Percentiles rank a stretch among this genome's conserved stretches.
These are phyloP conservation scores for Puccinia novopanici DNA, from an alignment of 1,284 basidiomycete genomes.

Conservation along the genomic window DNA sequence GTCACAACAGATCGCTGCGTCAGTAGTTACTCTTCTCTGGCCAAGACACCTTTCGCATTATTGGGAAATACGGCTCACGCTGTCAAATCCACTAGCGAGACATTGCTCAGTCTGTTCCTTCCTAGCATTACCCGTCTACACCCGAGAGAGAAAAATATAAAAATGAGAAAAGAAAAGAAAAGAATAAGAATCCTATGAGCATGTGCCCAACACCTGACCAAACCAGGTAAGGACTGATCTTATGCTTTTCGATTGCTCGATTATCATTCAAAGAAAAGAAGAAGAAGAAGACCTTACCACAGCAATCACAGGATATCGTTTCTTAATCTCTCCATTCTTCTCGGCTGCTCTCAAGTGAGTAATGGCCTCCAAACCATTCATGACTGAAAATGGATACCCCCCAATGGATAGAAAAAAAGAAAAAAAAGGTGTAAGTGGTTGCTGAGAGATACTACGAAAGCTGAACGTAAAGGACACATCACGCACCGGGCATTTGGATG, in stretches of 20 bases:
- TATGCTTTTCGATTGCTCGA: not conserved
- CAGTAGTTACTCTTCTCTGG: not conserved
- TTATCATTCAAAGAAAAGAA: not conserved
- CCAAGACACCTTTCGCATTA: not conserved
- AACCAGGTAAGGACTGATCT: not conserved
- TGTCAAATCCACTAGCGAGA: slow-evolving; percentile 45
- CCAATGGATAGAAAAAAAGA: not conserved
- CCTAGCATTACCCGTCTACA: slow-evolving; percentile 42
- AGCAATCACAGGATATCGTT: slow-evolving; percentile 48
- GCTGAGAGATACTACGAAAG: not conserved
- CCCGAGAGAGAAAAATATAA: not conserved
- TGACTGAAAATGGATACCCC: slow-evolving; percentile 17
- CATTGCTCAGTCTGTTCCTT: slow-evolving; percentile 50
- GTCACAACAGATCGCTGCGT: not conserved
- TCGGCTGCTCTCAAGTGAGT: slow-evolving; percentile 46
- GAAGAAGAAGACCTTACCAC: slow-evolving; percentile 32
- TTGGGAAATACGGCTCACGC: slow-evolving; percentile 12
- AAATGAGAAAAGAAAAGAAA: not conserved
- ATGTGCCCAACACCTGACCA: not conserved
- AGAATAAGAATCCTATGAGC: not conserved
- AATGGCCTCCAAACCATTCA: slow-evolving; percentile 48
- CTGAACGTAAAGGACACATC: not conserved
- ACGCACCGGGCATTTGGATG: slow-evolving; percentile 46
- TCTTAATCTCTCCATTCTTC: slow-evolving; percentile 35
- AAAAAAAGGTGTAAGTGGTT: not conserved